phyloP scores from a whole-genome alignment of 2,329 filamentous ascomycete genomes.

The Plectosphaerella sp. region DNA sequence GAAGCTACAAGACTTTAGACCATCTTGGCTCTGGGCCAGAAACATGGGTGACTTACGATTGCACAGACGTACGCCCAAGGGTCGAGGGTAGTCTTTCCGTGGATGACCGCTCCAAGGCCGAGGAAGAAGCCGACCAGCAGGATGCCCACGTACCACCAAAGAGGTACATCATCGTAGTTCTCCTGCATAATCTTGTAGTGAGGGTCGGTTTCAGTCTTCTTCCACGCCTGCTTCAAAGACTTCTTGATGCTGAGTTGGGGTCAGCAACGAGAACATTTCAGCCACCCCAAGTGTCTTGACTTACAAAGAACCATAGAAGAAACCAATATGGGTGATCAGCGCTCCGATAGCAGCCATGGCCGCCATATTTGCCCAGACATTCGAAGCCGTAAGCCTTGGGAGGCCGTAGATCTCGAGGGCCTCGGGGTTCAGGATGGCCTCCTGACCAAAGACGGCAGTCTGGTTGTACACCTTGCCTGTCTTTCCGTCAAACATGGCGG shows the following conservation, averaged over 20 bases:
- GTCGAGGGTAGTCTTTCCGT: conserved; percentile 8
- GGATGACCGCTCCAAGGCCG: conserved; percentile 32
- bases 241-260: neutral
- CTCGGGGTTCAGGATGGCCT: conserved; percentile 4
- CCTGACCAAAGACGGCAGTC: conserved; percentile 30
- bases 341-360: conserved; percentile 37
- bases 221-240: conserved; percentile 17
- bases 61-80: conserved; percentile 9
- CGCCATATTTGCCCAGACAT: conserved; percentile 37
- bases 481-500: conserved; percentile 31
- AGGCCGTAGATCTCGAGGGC: conserved; percentile 27
- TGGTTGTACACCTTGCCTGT: conserved; percentile 35
- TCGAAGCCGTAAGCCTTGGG: conserved; percentile 32
- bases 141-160: conserved; percentile 34
- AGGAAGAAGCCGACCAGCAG: conserved; percentile 26
- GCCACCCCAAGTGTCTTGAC: neutral
- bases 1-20: neutral
- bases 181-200: conserved; percentile 35
- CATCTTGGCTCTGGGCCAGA: neutral
- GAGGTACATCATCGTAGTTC: conserved; percentile 33
- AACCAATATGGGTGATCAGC: conserved; percentile 29
- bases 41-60: conserved; percentile 1
- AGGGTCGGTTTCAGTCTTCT: conserved; percentile 25
- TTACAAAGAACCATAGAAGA: conserved; percentile 18
- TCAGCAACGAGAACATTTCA: neutral